Conservation (phyloP, 192 early-diverging fungal genomes). For the Gonapodya sp. region DNA sequence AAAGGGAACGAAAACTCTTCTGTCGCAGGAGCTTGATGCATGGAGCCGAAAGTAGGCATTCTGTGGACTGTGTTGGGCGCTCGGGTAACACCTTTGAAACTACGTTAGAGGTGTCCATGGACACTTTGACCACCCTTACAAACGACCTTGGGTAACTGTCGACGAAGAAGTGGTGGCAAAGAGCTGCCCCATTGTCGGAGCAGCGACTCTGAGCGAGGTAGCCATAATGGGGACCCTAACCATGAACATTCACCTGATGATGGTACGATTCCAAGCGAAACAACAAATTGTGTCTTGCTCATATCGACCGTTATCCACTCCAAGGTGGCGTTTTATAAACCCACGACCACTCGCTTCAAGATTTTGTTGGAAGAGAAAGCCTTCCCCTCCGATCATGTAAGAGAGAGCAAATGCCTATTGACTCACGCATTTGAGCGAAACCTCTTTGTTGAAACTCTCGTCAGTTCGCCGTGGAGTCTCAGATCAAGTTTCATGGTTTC, state of each 20-base stretch:
- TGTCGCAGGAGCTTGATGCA: constrained; percentile 84
- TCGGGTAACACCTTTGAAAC: no score
- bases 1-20: constrained; percentile 41
- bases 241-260: constrained; percentile 77
- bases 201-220: constrained; percentile 62
- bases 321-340: constrained; percentile 73
- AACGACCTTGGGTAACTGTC: constrained; percentile 77
- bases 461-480: constrained; percentile 80
- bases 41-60: constrained; percentile 54
- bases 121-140: constrained; percentile 74
- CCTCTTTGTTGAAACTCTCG: constrained; percentile 6
- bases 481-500: constrained; percentile 72
- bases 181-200: constrained; percentile 71
- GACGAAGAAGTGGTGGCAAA: constrained; percentile 66
- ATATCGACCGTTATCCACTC: not conserved
- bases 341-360: constrained; percentile 60
- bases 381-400: constrained; percentile 85
- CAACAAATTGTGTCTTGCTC: not conserved
- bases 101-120: constrained; percentile 74
- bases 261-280: constrained; percentile 31
- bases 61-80: no score
- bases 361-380: constrained; percentile 86
- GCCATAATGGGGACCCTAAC: constrained; percentile 91
- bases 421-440: not conserved
- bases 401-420: not conserved